Evolutionary conservation across 2,329 filamentous ascomycete species (phyloP).

Genomic region (Nemania sp.): DNA sequence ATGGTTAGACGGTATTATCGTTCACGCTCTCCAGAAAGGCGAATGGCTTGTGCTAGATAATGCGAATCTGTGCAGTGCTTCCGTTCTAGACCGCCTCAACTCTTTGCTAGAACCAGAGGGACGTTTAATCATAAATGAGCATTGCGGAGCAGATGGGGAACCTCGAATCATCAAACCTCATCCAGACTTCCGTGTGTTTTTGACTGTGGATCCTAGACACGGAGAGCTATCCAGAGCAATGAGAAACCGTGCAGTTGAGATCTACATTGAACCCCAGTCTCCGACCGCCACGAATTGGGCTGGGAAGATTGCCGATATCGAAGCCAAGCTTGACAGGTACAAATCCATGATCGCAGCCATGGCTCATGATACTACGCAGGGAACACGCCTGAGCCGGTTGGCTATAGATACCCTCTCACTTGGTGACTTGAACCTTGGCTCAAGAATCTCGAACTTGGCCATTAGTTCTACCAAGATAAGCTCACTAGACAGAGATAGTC

Average conservation of each 20-base stretch:
- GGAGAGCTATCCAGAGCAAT: conserved; percentile 95
- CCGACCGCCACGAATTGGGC: conserved; percentile 40
- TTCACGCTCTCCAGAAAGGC: conserved; percentile 82
- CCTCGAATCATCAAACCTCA: conserved; percentile 81
- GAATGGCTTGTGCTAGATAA: conserved; percentile 96
- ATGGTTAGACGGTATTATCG: conserved; percentile 92
- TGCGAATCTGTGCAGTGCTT: conserved; percentile 93
- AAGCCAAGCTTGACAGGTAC: conserved; percentile 54
- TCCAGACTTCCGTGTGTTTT: conserved; percentile 84
- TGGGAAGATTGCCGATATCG: conserved; percentile 50
- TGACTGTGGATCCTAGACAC: conserved; percentile 89
- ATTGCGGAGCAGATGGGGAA: conserved; percentile 79
- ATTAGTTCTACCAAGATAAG: conserved; percentile 4
- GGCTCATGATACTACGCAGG: conserved; percentile 34
- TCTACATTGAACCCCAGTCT: conserved; percentile 66
- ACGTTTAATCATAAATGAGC: conserved; percentile 87
- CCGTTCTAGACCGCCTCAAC: conserved; percentile 91
- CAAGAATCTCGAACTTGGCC: conserved; percentile 32
- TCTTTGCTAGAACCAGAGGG: conserved; percentile 91
- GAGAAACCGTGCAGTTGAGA: conserved; percentile 91
- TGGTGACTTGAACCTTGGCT: conserved; percentile 47
- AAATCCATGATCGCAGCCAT: conserved; percentile 42
- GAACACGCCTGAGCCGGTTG: conserved; percentile 38
- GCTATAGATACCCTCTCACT: conserved; percentile 54
- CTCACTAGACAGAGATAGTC: conserved; percentile 1